Percentiles rank a stretch among this genome's conserved stretches.
Evolutionary conservation across 345 rosid genomes (phyloP).

Genomic region (Linum trigynum): DNA sequence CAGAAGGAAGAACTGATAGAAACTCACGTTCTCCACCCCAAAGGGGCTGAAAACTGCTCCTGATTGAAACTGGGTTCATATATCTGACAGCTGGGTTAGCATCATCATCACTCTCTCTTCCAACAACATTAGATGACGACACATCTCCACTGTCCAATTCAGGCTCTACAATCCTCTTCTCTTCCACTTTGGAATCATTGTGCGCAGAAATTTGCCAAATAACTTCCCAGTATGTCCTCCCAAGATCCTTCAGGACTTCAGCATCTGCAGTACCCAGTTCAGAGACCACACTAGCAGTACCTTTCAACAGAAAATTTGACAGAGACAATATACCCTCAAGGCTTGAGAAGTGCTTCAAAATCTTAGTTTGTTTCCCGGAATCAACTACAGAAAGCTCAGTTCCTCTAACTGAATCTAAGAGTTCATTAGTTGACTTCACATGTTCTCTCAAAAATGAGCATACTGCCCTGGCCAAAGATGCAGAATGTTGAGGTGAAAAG

Average conservation of each 20-base stretch:
- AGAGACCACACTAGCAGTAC: conserved; percentile 55
- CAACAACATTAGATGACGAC: conserved; percentile 52
- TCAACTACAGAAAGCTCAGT: conserved; percentile 52
- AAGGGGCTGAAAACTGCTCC: conserved; percentile 61
- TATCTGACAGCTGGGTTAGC: conserved; percentile 57
- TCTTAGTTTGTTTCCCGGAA: conserved; percentile 37
- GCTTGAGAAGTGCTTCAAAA: conserved; percentile 62
- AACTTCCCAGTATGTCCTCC: conserved; percentile 59
- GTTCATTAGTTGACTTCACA: conserved; percentile 47
- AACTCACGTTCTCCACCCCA: conserved; percentile 82
- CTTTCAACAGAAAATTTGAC: conserved; percentile 77
- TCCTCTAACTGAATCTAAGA: conserved; percentile 50
- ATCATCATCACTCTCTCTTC: conserved; percentile 87
- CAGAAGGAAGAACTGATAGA: conserved; percentile 65
- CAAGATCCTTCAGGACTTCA: conserved; percentile 79
- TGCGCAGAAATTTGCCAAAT: conserved; percentile 81
- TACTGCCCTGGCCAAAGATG: conserved; percentile 67
- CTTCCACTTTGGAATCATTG: conserved; percentile 66
- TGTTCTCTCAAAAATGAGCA: conserved; percentile 77
- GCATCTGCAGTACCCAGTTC: conserved; percentile 86
- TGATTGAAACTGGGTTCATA: conserved; percentile 65
- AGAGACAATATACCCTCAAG: conserved; percentile 72
- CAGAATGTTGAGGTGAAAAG: conserved; percentile 85
- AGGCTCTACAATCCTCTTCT: conserved; percentile 42
- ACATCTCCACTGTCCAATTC: conserved; percentile 48